These are phyloP conservation scores for Raphanus sativus DNA, from an alignment of 345 rosid genomes.

Conservation along the genomic window DNA sequence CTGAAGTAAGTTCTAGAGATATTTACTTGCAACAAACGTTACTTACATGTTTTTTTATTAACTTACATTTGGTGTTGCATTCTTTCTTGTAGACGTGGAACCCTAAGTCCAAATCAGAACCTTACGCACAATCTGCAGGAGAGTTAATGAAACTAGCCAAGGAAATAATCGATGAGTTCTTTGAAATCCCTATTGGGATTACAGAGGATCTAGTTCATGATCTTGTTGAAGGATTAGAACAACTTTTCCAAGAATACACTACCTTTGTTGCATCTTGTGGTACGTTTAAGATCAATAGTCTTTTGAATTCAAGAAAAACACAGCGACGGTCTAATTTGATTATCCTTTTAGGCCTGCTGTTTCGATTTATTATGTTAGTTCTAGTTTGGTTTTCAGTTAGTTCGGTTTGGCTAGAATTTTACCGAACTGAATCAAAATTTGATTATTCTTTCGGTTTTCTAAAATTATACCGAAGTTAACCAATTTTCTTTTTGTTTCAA, in stretches of 20 bases:
- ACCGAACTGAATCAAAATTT: not conserved
- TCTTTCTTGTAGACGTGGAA: slow-evolving; percentile 72
- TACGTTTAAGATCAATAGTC: slow-evolving; percentile 24
- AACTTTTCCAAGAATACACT: slow-evolving; percentile 65
- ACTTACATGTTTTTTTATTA: not conserved
- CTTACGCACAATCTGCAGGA: slow-evolving; percentile 72
- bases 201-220: slow-evolving; percentile 71
- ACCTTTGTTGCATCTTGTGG: slow-evolving; percentile 83
- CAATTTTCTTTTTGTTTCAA: too few relatives aligned
- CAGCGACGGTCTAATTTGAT: not conserved
- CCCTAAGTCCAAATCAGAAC: slow-evolving; percentile 90
- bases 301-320: not conserved
- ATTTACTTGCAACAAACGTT: not conserved
- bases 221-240: slow-evolving; percentile 69
- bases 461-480: too few relatives aligned
- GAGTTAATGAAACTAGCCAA: slow-evolving; percentile 64
- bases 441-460: too few relatives aligned
- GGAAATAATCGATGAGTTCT: slow-evolving; percentile 74
- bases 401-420: not conserved
- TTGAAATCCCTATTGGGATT: slow-evolving; percentile 75
- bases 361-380: not conserved
- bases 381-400: not conserved
- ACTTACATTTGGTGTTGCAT: not conserved
- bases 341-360: not conserved
- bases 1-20: slow-evolving; percentile 56